Evolutionary conservation across 2,329 filamentous ascomycete species (phyloP).

Genomic region (Eurotiales sp.): DNA sequence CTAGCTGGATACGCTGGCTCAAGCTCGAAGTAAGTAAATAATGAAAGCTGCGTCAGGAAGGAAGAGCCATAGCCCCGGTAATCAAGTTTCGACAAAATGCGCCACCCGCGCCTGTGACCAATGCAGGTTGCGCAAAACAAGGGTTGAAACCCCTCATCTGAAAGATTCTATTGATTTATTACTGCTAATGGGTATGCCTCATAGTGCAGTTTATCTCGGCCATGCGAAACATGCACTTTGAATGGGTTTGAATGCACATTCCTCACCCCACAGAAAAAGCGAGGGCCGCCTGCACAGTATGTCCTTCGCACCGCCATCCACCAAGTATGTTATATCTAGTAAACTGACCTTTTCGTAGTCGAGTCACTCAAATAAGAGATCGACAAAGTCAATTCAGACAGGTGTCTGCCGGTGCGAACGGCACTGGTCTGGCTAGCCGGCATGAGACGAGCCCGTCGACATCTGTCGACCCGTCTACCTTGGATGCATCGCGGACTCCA

Average conservation of each 20-base stretch:
- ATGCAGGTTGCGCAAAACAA: constrained; percentile 39
- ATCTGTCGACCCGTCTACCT: background rate
- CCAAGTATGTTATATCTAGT: background rate
- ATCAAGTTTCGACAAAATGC: constrained; percentile 4
- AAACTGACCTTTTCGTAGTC: constrained; percentile 21
- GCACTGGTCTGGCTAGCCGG: background rate
- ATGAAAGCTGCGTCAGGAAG: background rate
- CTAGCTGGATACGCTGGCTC: too few species aligned
- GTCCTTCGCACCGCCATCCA: constrained; percentile 18
- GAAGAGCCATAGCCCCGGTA: background rate
- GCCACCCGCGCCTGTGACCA: constrained; percentile 37
- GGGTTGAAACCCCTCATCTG: constrained; percentile 21
- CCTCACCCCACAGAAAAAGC: constrained; percentile 40
- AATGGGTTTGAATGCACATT: constrained; percentile 41
- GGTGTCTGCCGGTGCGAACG: background rate
- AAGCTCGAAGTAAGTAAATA: too few species aligned
- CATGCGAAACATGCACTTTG: constrained; percentile 36
- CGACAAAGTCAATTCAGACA: constrained; percentile 24
- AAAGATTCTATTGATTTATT: background rate
- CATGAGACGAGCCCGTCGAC: background rate
- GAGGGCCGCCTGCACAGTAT: constrained; percentile 37
- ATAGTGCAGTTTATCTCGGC: constrained; percentile 38
- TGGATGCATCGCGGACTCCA: background rate
- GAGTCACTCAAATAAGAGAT: constrained; percentile 36
- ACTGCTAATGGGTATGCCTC: background rate